These are phyloP conservation scores for Boeremia lycopersici DNA, from an alignment of 2,329 filamentous ascomycete species.

Conservation along the genomic window DNA sequence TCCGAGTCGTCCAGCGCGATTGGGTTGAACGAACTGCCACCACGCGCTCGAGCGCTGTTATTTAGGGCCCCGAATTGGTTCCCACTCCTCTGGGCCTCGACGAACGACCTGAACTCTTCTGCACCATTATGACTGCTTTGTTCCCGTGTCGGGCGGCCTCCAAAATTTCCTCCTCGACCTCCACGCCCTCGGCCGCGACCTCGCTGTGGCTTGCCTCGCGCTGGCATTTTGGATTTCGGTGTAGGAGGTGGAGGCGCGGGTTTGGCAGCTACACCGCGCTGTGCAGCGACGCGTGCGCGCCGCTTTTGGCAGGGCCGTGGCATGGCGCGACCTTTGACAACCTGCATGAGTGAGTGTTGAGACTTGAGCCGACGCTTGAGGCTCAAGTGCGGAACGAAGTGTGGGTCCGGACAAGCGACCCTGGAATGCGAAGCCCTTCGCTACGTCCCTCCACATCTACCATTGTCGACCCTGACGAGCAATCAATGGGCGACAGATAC, in stretches of 20 bases:
- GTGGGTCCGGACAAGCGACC: conserved; percentile 1
- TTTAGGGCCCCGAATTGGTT: conserved; percentile 23
- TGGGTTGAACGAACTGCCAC: conserved; percentile 18
- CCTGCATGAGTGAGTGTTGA: conserved; percentile 15
- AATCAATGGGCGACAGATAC: too few relatives aligned
- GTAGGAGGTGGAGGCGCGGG: conserved; percentile 3
- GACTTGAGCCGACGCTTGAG: conserved; percentile 5
- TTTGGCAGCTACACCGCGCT: conserved; percentile 14
- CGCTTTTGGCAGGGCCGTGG: conserved; percentile 35
- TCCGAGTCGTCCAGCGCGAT: conserved; percentile 18
- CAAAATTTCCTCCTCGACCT: conserved; percentile 22
- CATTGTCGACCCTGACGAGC: neutral
- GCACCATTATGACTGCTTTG: conserved; percentile 9
- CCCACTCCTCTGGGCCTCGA: conserved; percentile 11
- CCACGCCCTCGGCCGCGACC: conserved; percentile 15
- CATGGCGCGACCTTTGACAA: conserved; percentile 24
- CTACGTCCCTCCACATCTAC: neutral
- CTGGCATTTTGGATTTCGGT: conserved; percentile 16
- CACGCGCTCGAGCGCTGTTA: conserved; percentile 9
- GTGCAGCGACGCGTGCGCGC: conserved; percentile 30
- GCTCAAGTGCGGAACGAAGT: conserved; percentile 4
- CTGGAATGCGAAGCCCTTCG: neutral
- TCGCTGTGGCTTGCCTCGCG: conserved; percentile 20
- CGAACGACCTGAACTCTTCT: conserved; percentile 13
- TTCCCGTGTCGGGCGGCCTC: conserved; percentile 8